Evolutionary conservation across 2,329 filamentous ascomycete species (phyloP).

Genomic region (Apiospora hydei): DNA sequence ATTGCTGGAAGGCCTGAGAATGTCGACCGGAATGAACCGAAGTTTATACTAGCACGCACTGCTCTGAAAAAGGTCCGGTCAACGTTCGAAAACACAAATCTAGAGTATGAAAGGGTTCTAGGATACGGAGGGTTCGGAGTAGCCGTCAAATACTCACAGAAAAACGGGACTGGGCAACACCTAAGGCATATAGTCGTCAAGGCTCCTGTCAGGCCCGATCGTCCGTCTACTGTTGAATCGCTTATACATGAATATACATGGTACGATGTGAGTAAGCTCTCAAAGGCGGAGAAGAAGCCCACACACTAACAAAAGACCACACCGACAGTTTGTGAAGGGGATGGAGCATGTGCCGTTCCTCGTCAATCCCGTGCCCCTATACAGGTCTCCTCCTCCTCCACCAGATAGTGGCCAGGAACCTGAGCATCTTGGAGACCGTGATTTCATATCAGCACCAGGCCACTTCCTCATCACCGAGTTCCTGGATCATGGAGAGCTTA

Average conservation of each 20-base stretch:
- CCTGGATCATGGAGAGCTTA: slow-evolving; percentile 1
- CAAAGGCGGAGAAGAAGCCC: background rate
- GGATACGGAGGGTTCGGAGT: slow-evolving; percentile 18
- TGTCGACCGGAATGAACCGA: too few relatives aligned
- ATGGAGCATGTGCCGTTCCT: slow-evolving; percentile 8
- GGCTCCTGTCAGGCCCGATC: background rate
- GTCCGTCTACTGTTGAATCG: background rate
- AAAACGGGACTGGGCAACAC: background rate
- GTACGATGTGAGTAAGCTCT: background rate
- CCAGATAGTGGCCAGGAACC: background rate
- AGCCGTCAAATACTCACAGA: slow-evolving; percentile 12
- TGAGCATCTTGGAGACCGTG: background rate
- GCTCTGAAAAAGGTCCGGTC: background rate
- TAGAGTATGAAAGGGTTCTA: slow-evolving; percentile 8
- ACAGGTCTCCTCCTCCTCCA: background rate
- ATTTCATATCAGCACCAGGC: background rate
- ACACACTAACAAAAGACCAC: background rate
- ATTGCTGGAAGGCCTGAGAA: background rate
- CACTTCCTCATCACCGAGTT: slow-evolving; percentile 6
- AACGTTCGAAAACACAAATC: background rate
- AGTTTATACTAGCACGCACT: background rate
- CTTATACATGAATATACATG: background rate
- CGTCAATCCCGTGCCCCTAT: background rate
- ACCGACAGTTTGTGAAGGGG: background rate
- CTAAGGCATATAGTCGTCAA: slow-evolving; percentile 1